Evolutionary conservation across 2,329 filamentous ascomycete genomes (phyloP).

Genomic region (Arthrobotrys musiformis): DNA sequence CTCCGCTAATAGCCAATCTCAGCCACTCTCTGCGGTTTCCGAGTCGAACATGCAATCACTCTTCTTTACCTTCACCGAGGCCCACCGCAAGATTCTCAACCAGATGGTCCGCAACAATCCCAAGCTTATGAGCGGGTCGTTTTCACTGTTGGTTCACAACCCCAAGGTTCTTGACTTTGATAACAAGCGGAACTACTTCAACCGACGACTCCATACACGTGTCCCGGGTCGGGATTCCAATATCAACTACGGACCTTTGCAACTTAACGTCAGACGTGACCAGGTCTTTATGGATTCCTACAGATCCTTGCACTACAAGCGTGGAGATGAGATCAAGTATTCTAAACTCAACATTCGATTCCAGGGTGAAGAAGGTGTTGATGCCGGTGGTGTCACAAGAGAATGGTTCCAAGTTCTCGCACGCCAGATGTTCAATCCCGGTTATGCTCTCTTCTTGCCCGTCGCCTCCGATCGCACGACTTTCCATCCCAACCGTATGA

Average conservation of each 20-base stretch:
- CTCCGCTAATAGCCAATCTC: constrained; percentile 67
- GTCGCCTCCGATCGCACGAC: constrained; percentile 97
- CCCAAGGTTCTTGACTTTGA: constrained; percentile 99
- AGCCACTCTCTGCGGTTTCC: constrained; percentile 58
- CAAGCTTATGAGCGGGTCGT: constrained; percentile 97
- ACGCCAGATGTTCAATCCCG: constrained; percentile 98
- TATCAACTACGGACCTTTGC: constrained; percentile 72
- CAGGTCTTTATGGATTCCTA: constrained; percentile 98
- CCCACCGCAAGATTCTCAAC: constrained; percentile 96
- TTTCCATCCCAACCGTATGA: constrained; percentile 97
- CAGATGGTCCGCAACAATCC: constrained; percentile 97
- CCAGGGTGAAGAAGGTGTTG: constrained; percentile 95
- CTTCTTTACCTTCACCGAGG: constrained; percentile 97
- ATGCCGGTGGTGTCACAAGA: constrained; percentile 94
- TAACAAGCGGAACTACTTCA: constrained; percentile 99
- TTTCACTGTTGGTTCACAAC: constrained; percentile 95
- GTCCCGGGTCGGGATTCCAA: constrained; percentile 77
- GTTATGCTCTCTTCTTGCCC: constrained; percentile 95
- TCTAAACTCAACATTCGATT: constrained; percentile 98
- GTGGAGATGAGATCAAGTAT: constrained; percentile 96
- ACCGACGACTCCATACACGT: constrained; percentile 84
- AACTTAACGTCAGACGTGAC: constrained; percentile 89
- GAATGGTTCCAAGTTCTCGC: constrained; percentile 99
- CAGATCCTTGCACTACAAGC: constrained; percentile 97
- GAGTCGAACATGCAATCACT: constrained; percentile 78